Evolutionary conservation across 2,329 filamentous ascomycete species (phyloP), one percentile per base, ranked within the genome.

Genomic region (Arthrobotrys conoides): DNA sequence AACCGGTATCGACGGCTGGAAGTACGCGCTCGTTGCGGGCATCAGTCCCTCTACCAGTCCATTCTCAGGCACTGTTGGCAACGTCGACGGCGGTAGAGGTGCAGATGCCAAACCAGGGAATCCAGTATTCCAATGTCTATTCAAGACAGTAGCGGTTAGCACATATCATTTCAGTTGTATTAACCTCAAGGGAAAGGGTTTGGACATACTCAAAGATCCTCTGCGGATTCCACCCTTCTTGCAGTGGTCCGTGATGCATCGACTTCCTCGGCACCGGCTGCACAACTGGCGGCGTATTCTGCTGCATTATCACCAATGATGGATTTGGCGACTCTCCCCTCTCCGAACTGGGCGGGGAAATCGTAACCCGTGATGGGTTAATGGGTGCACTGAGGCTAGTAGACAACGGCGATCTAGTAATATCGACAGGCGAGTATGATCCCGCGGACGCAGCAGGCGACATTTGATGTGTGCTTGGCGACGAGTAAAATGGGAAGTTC

Each of bases 51-150:
- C 89, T 85, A 89, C 86, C 24, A 85, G 86, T 84, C 83, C 84
- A 86, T 83, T 86, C 84, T 82, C 87, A 86, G 81, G 86, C 83
- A 78, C 75, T 81, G 84, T 84, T 82, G 85, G 83, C 76, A 86
- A 84, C 72, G 83, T 83, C 79, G 84, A 84, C 80, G 85, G 84
- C 80, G 86, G 83, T 82, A 87, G 86, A 9, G 85, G 83, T 6
- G 85, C 84, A 14, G 75, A 78, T 49, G 75, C 75, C 16, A 78
- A 41, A 83, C 86, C 80, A 84, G 84, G 57, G 86, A 97, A 98
- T 81, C 95, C 94, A 83, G 92, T 91, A 85, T 97, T 94, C 94
- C 95, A 98, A 87, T 97, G 93, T 84, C 94, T 97, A 82, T 38
- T 59, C 38, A 44, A 22, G 70, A 8, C 63, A 9, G 63, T 27